phyloP scores from a whole-genome alignment of 352 stramenopile species.

The Pythium pectinolyticum region DNA sequence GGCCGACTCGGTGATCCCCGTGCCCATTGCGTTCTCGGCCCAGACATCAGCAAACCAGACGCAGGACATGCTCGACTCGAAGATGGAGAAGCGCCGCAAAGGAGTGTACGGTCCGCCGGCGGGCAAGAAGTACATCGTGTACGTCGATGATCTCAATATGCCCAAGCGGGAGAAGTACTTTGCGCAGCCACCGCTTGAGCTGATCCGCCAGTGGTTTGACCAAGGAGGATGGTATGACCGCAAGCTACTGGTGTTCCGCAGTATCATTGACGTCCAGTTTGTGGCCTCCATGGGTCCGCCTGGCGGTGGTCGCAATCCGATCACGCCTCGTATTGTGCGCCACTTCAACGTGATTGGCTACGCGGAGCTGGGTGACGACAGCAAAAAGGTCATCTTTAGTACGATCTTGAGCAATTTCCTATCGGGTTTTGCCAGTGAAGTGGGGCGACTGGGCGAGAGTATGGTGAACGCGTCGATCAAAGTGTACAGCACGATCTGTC shows the following conservation, averaged over 20 bases:
- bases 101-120: slow-evolving; percentile 90
- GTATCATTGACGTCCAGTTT: slow-evolving; percentile 88
- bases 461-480: slow-evolving; percentile 87
- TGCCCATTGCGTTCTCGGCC: slow-evolving; percentile 91
- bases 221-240: slow-evolving; percentile 94
- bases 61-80: slow-evolving; percentile 89
- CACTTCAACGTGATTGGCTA: slow-evolving; percentile 95
- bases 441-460: slow-evolving; percentile 56
- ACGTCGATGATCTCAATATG: slow-evolving; percentile 97
- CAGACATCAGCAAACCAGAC: slow-evolving; percentile 93
- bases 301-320: slow-evolving; percentile 90
- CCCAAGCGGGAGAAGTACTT: slow-evolving; percentile 94
- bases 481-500: slow-evolving; percentile 91
- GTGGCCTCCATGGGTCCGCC: slow-evolving; percentile 91
- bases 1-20: slow-evolving; percentile 87
- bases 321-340: slow-evolving; percentile 88
- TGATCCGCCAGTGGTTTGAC: slow-evolving; percentile 94
- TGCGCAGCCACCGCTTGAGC: slow-evolving; percentile 93
- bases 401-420: slow-evolving; percentile 92
- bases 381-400: slow-evolving; percentile 91
- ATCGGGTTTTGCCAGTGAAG: slow-evolving; percentile 40
- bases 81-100: slow-evolving; percentile 93
- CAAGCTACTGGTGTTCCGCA: slow-evolving; percentile 90
- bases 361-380: slow-evolving; percentile 86
- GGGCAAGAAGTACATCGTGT: slow-evolving; percentile 93